These are phyloP conservation scores for Cladophialophora psammophila DNA, from an alignment of 2,329 filamentous ascomycete genomes.

Conservation along the genomic window DNA sequence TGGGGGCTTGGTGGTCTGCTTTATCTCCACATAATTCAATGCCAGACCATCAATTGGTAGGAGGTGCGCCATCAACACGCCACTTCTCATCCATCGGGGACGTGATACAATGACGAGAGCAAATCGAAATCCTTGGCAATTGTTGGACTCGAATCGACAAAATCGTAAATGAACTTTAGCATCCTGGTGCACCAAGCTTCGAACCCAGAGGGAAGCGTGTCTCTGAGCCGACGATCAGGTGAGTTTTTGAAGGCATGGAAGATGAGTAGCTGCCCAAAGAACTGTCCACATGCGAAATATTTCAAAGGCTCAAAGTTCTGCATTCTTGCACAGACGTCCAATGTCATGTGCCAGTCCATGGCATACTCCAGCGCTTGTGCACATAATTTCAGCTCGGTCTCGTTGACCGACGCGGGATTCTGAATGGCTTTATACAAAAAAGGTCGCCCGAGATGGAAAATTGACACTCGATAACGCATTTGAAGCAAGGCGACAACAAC, in stretches of 20 bases:
- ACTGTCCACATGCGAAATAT: conserved; percentile 51
- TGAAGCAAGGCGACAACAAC: conserved; percentile 33
- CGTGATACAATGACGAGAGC: conserved; percentile 38
- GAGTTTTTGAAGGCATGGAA: conserved; percentile 53
- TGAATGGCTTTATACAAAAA: conserved; percentile 49
- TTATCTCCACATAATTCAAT: not conserved
- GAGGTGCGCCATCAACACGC: not conserved
- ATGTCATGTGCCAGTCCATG: conserved; percentile 52
- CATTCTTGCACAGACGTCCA: conserved; percentile 51
- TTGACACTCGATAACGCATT: conserved; percentile 33
- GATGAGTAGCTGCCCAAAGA: conserved; percentile 53
- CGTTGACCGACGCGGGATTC: conserved; percentile 47
- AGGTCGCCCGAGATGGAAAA: conserved; percentile 35
- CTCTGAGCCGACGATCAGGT: conserved; percentile 45
- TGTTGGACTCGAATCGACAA: conserved; percentile 48
- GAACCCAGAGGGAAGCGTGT: conserved; percentile 49
- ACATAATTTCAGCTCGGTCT: conserved; percentile 51
- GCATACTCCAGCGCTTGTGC: conserved; percentile 49
- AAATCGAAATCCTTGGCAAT: conserved; percentile 51
- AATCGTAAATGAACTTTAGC: conserved; percentile 50
- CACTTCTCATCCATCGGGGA: conserved; percentile 21
- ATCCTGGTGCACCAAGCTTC: conserved; percentile 53
- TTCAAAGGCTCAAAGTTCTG: conserved; percentile 53
- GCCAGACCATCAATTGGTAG: too few relatives aligned
- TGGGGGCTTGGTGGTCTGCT: not conserved